These are phyloP conservation scores for Mortierella alpina DNA, from an alignment of 192 early-diverging fungal genomes.

Conservation along the genomic window DNA sequence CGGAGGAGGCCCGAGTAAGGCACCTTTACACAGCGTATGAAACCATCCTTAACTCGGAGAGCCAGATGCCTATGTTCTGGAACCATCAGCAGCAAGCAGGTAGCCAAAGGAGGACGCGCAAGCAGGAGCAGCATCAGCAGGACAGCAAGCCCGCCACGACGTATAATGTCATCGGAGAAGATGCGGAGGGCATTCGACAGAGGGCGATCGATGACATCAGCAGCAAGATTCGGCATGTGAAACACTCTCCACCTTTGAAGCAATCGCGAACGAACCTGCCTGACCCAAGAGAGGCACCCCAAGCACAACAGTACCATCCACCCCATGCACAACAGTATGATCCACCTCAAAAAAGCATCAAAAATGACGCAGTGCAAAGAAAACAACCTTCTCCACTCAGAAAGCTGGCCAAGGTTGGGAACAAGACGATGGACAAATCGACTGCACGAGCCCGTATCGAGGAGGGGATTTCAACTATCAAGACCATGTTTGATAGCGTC, in stretches of 20 bases:
- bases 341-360: background rate
- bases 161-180: too few species aligned
- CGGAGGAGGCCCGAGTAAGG: background rate
- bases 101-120: background rate
- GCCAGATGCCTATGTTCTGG: slow-evolving; percentile 19
- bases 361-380: too few species aligned
- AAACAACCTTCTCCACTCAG: too few species aligned
- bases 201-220: too few species aligned
- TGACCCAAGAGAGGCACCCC: background rate
- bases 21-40: slow-evolving; percentile 14
- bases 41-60: slow-evolving; percentile 17
- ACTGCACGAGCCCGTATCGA: background rate
- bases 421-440: background rate
- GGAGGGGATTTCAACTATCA: background rate
- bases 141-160: background rate
- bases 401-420: too few species aligned
- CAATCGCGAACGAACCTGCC: too few species aligned
- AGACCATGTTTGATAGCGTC: slow-evolving; percentile 1
- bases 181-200: too few species aligned
- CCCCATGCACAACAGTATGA: background rate
- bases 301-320: background rate
- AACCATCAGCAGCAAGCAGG: background rate
- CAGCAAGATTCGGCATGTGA: too few species aligned
- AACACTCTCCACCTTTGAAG: too few species aligned
- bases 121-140: background rate